These are phyloP conservation scores for Puccinia novopanici DNA, from an alignment of 1,284 basidiomycete species.

Conservation along the genomic window DNA sequence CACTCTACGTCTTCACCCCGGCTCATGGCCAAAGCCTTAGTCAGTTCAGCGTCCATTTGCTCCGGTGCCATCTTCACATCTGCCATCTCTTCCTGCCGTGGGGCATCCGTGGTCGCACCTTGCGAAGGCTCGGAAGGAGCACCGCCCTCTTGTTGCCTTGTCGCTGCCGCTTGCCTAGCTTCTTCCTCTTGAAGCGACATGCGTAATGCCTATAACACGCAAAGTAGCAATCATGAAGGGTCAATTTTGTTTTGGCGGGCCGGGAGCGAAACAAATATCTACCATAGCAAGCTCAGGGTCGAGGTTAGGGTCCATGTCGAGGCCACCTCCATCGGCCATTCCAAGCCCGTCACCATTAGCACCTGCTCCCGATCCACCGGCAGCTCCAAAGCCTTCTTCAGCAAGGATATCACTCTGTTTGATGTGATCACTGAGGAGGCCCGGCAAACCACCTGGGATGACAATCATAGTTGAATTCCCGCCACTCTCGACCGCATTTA, in stretches of 20 bases:
- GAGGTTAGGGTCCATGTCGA: conserved; percentile 88
- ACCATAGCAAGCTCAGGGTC: conserved; percentile 98
- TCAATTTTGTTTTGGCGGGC: not conserved
- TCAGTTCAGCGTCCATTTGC: conserved; percentile 56
- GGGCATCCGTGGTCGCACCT: conserved; percentile 56
- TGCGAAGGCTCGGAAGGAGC: conserved; percentile 54
- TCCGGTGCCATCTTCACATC: conserved; percentile 61
- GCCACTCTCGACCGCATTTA: conserved; percentile 59
- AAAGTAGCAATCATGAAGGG: not conserved
- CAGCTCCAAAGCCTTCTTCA: conserved; percentile 73
- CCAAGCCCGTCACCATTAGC: conserved; percentile 62
- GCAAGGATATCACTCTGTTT: conserved; percentile 79
- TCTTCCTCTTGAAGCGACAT: conserved; percentile 98
- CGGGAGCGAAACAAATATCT: conserved; percentile 52
- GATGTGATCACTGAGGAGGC: conserved; percentile 80
- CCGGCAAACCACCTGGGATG: conserved; percentile 71
- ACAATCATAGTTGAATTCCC: conserved; percentile 58
- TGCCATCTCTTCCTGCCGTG: conserved; percentile 23
- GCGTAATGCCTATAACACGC: conserved; percentile 74
- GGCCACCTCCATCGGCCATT: conserved; percentile 66
- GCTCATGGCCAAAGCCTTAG: conserved; percentile 56
- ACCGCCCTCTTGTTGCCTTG: conserved; percentile 54
- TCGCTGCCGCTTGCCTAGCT: conserved; percentile 75
- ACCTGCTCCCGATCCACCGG: conserved; percentile 57
- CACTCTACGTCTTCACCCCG: conserved; percentile 51